phyloP scores from a whole-genome alignment of 495 filamentous ascomycete species.

The Penicillium cinerascens region DNA sequence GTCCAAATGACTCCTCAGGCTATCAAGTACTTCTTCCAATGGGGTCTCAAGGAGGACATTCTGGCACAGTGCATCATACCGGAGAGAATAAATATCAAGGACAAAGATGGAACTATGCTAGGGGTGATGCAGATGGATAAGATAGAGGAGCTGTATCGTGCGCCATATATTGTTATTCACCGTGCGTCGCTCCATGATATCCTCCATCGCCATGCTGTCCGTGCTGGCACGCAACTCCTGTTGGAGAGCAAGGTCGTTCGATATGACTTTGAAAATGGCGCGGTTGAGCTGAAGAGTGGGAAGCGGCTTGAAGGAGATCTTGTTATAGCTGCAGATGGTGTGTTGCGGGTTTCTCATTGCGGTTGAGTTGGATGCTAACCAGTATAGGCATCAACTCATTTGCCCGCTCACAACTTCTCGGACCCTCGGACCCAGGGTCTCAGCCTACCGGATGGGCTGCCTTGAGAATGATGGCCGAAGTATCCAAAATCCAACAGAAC shows the following conservation, averaged over 20 bases:
- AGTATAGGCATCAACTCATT: conserved; percentile 1
- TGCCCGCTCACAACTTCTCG: conserved; percentile 1
- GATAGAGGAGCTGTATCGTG: not conserved
- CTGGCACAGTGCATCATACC: not conserved
- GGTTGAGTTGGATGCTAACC: not conserved
- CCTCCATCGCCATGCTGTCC: not conserved
- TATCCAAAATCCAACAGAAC: conserved; percentile 4
- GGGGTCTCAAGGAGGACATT: conserved; percentile 5
- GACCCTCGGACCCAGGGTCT: not conserved
- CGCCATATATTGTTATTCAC: conserved; percentile 5
- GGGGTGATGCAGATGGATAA: not conserved
- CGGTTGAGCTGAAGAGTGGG: not conserved
- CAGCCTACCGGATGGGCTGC: conserved; percentile 8
- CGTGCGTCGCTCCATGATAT: conserved; percentile 1
- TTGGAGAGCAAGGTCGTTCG: not conserved
- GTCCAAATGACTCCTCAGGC: conserved; percentile 5
- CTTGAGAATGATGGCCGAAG: conserved; percentile 8
- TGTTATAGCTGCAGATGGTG: conserved; percentile 4
- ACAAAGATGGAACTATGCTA: not conserved
- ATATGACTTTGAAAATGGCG: conserved; percentile 3
- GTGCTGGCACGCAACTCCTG: not conserved
- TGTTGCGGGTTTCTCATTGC: not conserved
- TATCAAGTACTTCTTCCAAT: conserved; percentile 2
- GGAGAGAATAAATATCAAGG: not conserved
- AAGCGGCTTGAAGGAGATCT: not conserved